Base-by-base conservation (phyloP, 169 alveolate genomes). In the Plasmodium relictum region DNA sequence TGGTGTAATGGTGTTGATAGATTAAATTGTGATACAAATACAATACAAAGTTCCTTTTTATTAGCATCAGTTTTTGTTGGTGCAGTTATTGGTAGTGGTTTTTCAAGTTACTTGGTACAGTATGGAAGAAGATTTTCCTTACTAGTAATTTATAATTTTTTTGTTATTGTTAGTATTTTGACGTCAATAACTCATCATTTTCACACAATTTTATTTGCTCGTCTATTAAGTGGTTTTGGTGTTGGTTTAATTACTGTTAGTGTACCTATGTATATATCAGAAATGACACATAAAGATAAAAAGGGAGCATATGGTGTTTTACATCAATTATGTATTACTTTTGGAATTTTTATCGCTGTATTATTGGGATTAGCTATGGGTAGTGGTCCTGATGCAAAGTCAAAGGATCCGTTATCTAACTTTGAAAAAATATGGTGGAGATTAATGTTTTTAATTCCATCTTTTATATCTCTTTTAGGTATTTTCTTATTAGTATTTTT, bases 191-290 rank as follows among this genome's bases (percentile, higher is more conserved):
- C 94, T 6, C 88, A 85, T 62, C 89, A 91, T 66, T 94, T 94
- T 70, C 72, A 74, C 45, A 76, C 95, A 16, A 80, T 96, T 9
- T 74, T 95, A 56, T 37, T 93, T 26, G 96, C 97, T 3, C 93
- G 98, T 7, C 42, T 95, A 10, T 70, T 94, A 12, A 92, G 93
- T 9, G 98, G 98, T 4, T 73, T 95, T 54, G 97, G 95, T 10
- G 93, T 95, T 52, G 98, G 98, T 0, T 52, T 95, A 39, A 87
- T 88, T 9, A 94, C 98, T 2, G 97, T 94, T 1, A 62, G 95
- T 41, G 95, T 92, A 7, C 98, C 98, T 6, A 87, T 94, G 94
- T 96, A 88, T 88, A 70, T 95, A 20, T 89, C 96, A 0, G 98
- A 96, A 74, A 92, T 96, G 74, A 92, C 96, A 14, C 96, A 96